Base-by-base conservation (phyloP, 768 basidiomycete genomes). In the Rhizopogon sp. region DNA sequence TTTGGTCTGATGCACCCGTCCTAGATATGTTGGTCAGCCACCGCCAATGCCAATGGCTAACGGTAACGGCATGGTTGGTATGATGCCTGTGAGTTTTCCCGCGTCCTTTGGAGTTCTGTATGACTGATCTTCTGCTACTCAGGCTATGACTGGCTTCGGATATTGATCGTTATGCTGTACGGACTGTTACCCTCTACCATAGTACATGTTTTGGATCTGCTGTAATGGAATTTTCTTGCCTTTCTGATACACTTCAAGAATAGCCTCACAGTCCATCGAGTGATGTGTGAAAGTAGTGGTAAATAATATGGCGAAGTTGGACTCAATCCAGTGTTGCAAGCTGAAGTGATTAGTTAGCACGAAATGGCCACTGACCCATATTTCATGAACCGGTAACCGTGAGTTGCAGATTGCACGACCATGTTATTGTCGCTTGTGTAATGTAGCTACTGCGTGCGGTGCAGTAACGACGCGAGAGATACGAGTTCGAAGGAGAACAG, bases 111-210 rank as follows among this genome's bases (percentile, higher is more conserved):
- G 20, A n/a, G 25, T 13, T 10, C 5, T 17, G 25, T 54, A 45
- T 13, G 25, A 22, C 4, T 39, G 37, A 50, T 37, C 42, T n/a
- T 4, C 43, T 63, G 37, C 69, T 44, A 39, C 37, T 22, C 61
- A 84, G 82, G 69, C 76, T 54, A 84, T 84, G 83, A 87, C 86
- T 61, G 86, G 86, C 29, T 87, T 81, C 65, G 80, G 78, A 58
- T 64, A 62, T 53, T 73, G 74, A 59, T 77, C 52, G 64, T 62
- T 52, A 57, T 45, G 40, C 54, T 37, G 25, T 55, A 29, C 28
- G 41, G 46, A 55, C 54, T 53, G 22, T 45, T 44, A 49, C 50
- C 37, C 31, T 55, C 55, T 70, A 72, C 52, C 57, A 59, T 71
- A 70, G 37, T 60, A 55, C 56, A 57, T 56, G 60, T 37, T 58